A percentile compares a stretch with the other conserved stretches of the same genome.
Conservation (phyloP, 2,329 filamentous ascomycete species). For the Ophiostoma piceae region DNA sequence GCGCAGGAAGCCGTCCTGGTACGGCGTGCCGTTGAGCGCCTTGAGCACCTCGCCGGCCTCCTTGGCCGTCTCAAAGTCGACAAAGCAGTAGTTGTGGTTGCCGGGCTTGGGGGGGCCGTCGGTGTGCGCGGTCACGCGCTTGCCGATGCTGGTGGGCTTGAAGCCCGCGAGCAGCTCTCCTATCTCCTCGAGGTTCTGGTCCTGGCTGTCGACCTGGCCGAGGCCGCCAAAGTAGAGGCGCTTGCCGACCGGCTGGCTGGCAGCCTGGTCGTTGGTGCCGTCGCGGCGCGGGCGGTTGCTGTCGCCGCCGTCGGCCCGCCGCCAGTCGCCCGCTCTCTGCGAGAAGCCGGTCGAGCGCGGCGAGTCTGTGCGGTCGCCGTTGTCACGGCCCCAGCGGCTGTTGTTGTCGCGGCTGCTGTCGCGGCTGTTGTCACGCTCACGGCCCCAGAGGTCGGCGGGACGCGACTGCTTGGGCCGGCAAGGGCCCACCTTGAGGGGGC, state of each 20-base stretch:
- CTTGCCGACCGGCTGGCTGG: constrained; percentile 31
- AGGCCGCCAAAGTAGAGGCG: constrained; percentile 50
- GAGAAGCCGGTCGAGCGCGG: not conserved
- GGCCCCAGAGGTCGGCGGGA: not conserved
- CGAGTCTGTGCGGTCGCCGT: not conserved
- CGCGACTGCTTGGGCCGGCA: constrained; percentile 50
- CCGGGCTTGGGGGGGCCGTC: not conserved
- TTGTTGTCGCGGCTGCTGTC: not conserved
- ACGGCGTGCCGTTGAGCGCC: constrained; percentile 1
- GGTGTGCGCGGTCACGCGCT: not conserved
- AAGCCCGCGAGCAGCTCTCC: not conserved
- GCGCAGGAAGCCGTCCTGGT: constrained; percentile 7
- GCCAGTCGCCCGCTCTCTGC: not conserved
- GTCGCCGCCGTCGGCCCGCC: not conserved
- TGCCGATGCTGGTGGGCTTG: not conserved
- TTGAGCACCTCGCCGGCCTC: not conserved
- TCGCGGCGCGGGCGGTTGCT: not conserved
- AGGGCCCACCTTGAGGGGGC: constrained; percentile 59
- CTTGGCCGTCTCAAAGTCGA: not conserved
- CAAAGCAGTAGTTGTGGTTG: constrained; percentile 1
- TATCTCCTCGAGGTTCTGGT: constrained; percentile 36
- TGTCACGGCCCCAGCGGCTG: not conserved
- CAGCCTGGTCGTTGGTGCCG: not conserved
- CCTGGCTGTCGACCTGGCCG: constrained; percentile 45
- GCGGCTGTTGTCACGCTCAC: constrained; percentile 25